Evolutionary conservation across 2,329 filamentous ascomycete genomes (phyloP).

Genomic region (Colletotrichum graminicola): DNA sequence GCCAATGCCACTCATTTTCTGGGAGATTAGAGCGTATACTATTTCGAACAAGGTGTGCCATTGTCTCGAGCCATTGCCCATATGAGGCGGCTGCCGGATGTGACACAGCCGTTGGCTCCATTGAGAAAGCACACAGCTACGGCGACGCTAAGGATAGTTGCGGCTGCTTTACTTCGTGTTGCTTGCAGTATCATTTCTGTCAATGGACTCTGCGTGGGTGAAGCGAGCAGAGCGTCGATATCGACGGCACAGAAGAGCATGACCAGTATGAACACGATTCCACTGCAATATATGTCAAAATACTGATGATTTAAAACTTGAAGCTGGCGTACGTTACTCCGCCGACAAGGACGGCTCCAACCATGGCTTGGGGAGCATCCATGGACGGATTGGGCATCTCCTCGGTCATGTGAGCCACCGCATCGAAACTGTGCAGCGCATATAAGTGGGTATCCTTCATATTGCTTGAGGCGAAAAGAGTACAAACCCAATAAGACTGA

Average conservation of each 20-base stretch:
- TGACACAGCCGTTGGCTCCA: slow-evolving; percentile 50
- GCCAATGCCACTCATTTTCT: not conserved
- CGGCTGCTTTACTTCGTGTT: slow-evolving; percentile 45
- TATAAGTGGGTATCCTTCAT: slow-evolving; percentile 51
- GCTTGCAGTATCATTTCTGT: slow-evolving; percentile 55
- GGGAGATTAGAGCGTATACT: not conserved
- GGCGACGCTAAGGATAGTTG: slow-evolving; percentile 48
- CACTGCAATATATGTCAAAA: slow-evolving; percentile 40
- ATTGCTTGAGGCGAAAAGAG: too few relatives aligned
- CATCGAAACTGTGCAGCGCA: slow-evolving; percentile 48
- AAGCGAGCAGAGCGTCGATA: slow-evolving; percentile 53
- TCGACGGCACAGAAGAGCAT: slow-evolving; percentile 58
- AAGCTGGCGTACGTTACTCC: slow-evolving; percentile 50
- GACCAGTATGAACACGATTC: slow-evolving; percentile 57
- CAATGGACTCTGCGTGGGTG: slow-evolving; percentile 57
- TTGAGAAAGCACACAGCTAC: slow-evolving; percentile 47
- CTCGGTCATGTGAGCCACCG: slow-evolving; percentile 50
- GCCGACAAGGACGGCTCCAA: slow-evolving; percentile 54
- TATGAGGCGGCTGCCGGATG: slow-evolving; percentile 52
- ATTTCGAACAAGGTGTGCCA: slow-evolving; percentile 41
- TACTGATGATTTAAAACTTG: rapidly evolving
- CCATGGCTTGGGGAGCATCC: slow-evolving; percentile 52
- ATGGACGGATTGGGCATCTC: slow-evolving; percentile 50
- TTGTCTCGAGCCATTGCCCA: slow-evolving; percentile 56
- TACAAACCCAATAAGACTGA: slow-evolving; percentile 57